Evolutionary conservation across 1,284 basidiomycete genomes (phyloP).

Genomic region (Ganoderma lucidum): DNA sequence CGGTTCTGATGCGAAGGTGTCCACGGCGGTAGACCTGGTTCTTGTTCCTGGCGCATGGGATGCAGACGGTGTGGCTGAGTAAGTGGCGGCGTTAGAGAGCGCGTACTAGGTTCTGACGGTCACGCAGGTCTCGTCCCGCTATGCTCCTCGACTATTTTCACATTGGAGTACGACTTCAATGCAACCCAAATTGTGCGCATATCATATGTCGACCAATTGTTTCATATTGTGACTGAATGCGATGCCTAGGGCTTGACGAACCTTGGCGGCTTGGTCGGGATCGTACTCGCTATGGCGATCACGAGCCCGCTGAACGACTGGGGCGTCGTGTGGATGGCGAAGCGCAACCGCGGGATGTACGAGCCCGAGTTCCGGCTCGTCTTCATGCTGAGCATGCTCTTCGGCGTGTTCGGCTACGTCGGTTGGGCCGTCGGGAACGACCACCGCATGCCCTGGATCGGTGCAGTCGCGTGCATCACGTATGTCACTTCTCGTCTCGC

Average conservation of each 20-base stretch:
- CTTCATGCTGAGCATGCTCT: slow-evolving; percentile 51
- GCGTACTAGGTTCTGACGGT: slow-evolving; percentile 18
- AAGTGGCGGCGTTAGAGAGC: slow-evolving; percentile 16
- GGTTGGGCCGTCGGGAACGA: slow-evolving; percentile 55
- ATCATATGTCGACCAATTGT: too few relatives aligned
- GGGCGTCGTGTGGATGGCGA: slow-evolving; percentile 51
- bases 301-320: slow-evolving; percentile 54
- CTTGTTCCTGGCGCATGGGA: slow-evolving; percentile 46
- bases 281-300: slow-evolving; percentile 48
- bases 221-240: too few relatives aligned
- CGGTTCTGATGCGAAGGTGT: too few relatives aligned
- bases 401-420: slow-evolving; percentile 54
- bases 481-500: slow-evolving; percentile 29
- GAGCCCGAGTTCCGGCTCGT: slow-evolving; percentile 57
- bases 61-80: slow-evolving; percentile 55
- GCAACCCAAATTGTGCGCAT: slow-evolving; percentile 44
- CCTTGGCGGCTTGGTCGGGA: slow-evolving; percentile 52
- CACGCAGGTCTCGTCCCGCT: slow-evolving; percentile 47
- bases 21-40: slow-evolving; percentile 44
- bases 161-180: slow-evolving; percentile 49
- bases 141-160: slow-evolving; percentile 53
- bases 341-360: slow-evolving; percentile 52
- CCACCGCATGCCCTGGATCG: slow-evolving; percentile 54
- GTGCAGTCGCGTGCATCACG: slow-evolving; percentile 51
- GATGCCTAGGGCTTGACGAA: slow-evolving; percentile 53